Conservation (phyloP, 2,329 filamentous ascomycete genomes). For the Penicillium palitans region DNA sequence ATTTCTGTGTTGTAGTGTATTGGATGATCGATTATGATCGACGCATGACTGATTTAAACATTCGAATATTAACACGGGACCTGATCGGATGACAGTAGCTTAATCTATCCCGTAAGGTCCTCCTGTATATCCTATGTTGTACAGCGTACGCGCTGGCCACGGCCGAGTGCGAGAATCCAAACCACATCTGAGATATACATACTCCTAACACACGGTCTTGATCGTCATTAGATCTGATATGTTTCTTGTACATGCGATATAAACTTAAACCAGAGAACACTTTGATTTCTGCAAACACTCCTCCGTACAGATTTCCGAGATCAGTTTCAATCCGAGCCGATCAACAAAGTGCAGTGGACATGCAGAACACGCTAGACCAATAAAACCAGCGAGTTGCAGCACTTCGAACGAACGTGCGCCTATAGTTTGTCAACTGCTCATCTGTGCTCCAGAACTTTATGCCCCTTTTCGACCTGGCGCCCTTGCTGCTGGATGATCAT, state of each 20-base stretch:
- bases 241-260: not conserved
- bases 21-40: not conserved
- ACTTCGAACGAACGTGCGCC: not conserved
- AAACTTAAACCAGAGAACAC: not conserved
- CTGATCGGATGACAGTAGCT: not conserved
- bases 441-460: not conserved
- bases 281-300: not conserved
- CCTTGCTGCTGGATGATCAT: slow-evolving; percentile 4
- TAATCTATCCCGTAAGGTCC: not conserved
- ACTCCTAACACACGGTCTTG: not conserved
- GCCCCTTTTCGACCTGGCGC: not conserved
- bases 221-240: not conserved
- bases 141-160: not conserved
- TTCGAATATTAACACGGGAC: not conserved
- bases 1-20: not conserved
- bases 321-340: not conserved
- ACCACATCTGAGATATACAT: not conserved
- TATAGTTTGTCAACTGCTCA: slow-evolving; percentile 11
- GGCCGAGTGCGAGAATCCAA: not conserved
- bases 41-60: not conserved
- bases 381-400: not conserved
- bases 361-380: slow-evolving; percentile 8
- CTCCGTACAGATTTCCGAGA: not conserved
- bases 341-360: slow-evolving; percentile 1
- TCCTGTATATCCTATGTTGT: not conserved